Base-by-base conservation (phyloP, 2,329 filamentous ascomycete genomes). In the Diaporthe longicolla region DNA sequence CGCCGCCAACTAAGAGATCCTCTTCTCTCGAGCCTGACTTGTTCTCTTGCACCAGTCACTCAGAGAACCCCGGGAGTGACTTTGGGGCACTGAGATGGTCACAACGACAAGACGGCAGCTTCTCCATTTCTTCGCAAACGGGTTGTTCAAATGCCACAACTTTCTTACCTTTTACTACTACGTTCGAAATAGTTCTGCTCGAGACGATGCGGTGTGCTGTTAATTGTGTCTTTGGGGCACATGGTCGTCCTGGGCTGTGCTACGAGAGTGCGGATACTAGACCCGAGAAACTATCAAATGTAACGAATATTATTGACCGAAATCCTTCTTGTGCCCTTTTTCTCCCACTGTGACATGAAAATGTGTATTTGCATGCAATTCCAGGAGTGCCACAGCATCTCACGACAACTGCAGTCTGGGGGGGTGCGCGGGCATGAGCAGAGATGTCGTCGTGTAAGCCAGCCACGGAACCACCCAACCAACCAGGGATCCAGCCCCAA, bases 231-330 rank as follows among this genome's bases (percentile, higher is more conserved):
- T 54, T 17, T 15, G 32, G 32, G 32, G 63, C 48, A 68, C 63
- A 54, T 54, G 48, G 63, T 48, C 63, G 63, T 66, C 4, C 11
- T 13, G 63, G 52, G 63, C 48, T 40, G 48, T 54, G 32, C 48
- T 54, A 54, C 29, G 63, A 68, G 35, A 24, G 43, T 40, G 63
- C 63, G 63, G 63, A 68, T 68, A n/a, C 48, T 54, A 54, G 45
- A 54, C 32, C 63, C 45, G 48, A 48, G 52, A 50, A 40, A 54
- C 63, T 68, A 43, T 40, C 63, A 68, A 68, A 68, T 68, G 63
- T 40, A 54, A 68, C 63, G 48, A 66, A 68, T 68, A 68, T 35
- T 68, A 54, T 68, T 68, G 63, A 68, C 35, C 63, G 63, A 68
- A 54, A 24, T 35, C 40, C 15, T 43, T 43, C 2, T 24, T 1